Conservation (phyloP, 169 alveolate species). For the Plasmodium relictum region DNA sequence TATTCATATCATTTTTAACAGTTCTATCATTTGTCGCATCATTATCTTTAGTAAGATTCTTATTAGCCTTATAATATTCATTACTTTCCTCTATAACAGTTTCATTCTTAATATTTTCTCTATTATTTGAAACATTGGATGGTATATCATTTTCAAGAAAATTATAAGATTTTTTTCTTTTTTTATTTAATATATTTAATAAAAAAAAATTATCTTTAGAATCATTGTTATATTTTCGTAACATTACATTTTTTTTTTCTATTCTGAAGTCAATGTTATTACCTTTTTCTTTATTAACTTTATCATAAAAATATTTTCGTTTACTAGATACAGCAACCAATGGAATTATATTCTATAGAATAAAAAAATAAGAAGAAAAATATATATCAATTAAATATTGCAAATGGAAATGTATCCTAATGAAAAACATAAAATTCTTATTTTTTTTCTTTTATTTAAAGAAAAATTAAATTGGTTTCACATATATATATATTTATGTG, state of each 20-base stretch:
- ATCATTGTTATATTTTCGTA: background rate
- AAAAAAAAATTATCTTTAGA: background rate
- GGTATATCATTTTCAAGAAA: conserved; percentile 32
- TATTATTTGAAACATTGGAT: background rate
- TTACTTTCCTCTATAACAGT: background rate
- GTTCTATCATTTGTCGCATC: background rate
- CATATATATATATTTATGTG: background rate
- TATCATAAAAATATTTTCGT: conserved; percentile 35
- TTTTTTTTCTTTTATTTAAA: too few species aligned
- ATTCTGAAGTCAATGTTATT: background rate
- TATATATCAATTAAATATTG: background rate
- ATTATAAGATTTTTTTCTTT: conserved; percentile 21
- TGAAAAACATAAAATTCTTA: too few species aligned
- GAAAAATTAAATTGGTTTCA: too few species aligned
- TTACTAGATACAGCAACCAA: conserved; percentile 68
- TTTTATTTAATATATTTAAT: conserved; percentile 1
- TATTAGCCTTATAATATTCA: background rate
- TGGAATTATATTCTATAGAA: conserved; percentile 53
- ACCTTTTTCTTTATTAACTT: background rate
- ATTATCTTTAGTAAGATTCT: background rate
- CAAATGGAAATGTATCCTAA: too few species aligned
- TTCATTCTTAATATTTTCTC: background rate
- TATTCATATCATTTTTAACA: background rate
- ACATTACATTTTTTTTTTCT: background rate
- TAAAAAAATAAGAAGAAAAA: background rate